Evolutionary conservation across 2,329 filamentous ascomycete species (phyloP), one percentile per base, ranked within the genome.

Genomic region (Monilinia aucupariae): DNA sequence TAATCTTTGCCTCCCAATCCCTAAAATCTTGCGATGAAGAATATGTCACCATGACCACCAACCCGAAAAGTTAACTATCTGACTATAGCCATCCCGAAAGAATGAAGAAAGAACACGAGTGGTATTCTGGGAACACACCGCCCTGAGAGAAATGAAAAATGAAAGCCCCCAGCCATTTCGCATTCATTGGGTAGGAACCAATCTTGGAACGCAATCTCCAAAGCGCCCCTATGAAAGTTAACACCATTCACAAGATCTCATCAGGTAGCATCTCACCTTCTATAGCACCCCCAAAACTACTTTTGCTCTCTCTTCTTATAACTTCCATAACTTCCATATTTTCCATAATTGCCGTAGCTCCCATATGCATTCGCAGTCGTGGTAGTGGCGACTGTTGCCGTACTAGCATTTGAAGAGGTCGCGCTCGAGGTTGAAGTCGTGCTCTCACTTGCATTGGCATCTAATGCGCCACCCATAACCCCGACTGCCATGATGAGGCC

Each of bases 321-420:
- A 48, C 37, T 30, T n/a, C 55, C 47, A 37, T 63, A 63, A 9
- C 54, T 63, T 27, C 61, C 61, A 52, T 63, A 63, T 4, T 17
- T 43, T 34, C 54, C 61, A 30, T 63, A 63, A 10, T 59, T 63
- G 0, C 61, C 54, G 59, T 63, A 63, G 0, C 32, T 43, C 17
- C 25, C 60, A 50, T 60, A 63, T 5, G 39, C n/a, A 20, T 30
- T 41, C 12, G 37, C 17, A 3, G 54, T 52, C 5, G 47, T 45
- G 13, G 32, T 25, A 12, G 54, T 59, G 20, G 27, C 27, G 2
- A 12, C 41, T 3, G 45, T 51, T 7, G 45, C 37, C 4, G 54
- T 34, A 3, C 30, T 48, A 13, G 37, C 43, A 52, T 47, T 43
- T 1, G 61, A 39, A 12, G 61, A 50, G 3, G 53, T 51, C 17